These are phyloP conservation scores for Ascochyta koolunga DNA, from an alignment of 2,329 filamentous ascomycete genomes.

Conservation along the genomic window DNA sequence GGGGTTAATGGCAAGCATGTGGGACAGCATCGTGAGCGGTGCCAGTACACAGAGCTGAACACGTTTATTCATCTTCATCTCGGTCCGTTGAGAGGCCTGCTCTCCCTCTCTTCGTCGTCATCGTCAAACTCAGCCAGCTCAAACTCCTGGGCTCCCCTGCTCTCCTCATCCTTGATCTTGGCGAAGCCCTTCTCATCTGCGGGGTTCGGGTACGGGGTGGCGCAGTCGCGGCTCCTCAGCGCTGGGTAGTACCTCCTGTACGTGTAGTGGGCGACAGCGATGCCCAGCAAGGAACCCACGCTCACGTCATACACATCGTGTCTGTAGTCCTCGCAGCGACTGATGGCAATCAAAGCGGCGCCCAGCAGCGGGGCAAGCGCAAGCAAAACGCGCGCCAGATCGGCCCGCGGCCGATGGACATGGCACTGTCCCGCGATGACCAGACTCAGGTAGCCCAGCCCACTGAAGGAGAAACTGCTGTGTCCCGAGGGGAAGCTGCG, in stretches of 20 bases:
- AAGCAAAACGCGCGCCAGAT: conserved; percentile 61
- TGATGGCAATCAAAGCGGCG: conserved; percentile 66
- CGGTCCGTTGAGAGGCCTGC: conserved; percentile 28
- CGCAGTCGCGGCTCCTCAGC: conserved; percentile 57
- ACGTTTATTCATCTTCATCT: conserved; percentile 14
- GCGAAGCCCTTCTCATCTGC: conserved; percentile 40
- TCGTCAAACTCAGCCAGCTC: conserved; percentile 45
- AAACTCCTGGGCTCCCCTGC: conserved; percentile 40
- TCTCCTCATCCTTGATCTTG: conserved; percentile 54
- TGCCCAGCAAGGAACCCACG: conserved; percentile 60
- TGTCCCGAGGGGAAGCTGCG: conserved; percentile 83
- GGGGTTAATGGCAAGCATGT: no score
- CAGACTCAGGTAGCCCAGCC: conserved; percentile 74
- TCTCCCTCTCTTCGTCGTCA: conserved; percentile 33
- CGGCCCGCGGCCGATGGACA: conserved; percentile 63
- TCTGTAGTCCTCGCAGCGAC: conserved; percentile 67
- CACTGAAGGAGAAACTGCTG: conserved; percentile 78
- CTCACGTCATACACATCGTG: conserved; percentile 70
- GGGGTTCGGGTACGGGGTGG: conserved; percentile 56
- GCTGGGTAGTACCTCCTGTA: conserved; percentile 67
- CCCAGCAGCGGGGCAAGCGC: conserved; percentile 62
- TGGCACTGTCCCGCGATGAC: conserved; percentile 72
- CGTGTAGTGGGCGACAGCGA: conserved; percentile 61
- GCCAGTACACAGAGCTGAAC: neutral
- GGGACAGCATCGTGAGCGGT: neutral